Percentiles rank a stretch among this genome's conserved stretches.
These are phyloP conservation scores for Priceomyces carsonii DNA, from an alignment of 805 yeast genomes.

Conservation along the genomic window DNA sequence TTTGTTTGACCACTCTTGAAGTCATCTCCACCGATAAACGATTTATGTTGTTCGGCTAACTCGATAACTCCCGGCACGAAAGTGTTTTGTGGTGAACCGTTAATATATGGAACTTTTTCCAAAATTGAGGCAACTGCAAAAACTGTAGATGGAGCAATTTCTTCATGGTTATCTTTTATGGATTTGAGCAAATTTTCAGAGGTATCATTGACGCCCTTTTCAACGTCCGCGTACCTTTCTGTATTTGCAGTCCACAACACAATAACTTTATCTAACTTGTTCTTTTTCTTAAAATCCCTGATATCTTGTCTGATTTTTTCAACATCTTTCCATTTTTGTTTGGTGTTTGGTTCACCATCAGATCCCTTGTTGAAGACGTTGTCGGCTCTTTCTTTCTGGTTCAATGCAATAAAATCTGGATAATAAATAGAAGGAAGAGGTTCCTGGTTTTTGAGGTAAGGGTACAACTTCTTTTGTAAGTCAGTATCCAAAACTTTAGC, in stretches of 20 bases:
- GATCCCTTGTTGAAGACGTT: slow-evolving; percentile 67
- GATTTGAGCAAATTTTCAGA: slow-evolving; percentile 74
- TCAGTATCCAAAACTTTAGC: slow-evolving; percentile 85
- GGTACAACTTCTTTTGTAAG: slow-evolving; percentile 72
- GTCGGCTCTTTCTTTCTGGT: slow-evolving; percentile 90
- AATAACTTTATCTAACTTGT: slow-evolving; percentile 81
- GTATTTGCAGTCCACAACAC: slow-evolving; percentile 98
- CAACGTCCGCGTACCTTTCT: slow-evolving; percentile 82
- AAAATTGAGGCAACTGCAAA: slow-evolving; percentile 92
- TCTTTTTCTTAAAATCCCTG: slow-evolving; percentile 67
- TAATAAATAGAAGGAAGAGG: slow-evolving; percentile 89
- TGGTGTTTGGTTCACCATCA: slow-evolving; percentile 50
- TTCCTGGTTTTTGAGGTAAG: slow-evolving; percentile 56
- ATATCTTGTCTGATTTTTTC: slow-evolving; percentile 85
- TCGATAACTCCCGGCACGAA: slow-evolving; percentile 94
- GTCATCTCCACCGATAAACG: slow-evolving; percentile 95
- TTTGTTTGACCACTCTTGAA: slow-evolving; percentile 97
- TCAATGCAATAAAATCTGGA: slow-evolving; percentile 95
- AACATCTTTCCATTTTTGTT: slow-evolving; percentile 85
- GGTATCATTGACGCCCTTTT: slow-evolving; percentile 83
- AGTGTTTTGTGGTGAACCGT: slow-evolving; percentile 97
- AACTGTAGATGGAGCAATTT: slow-evolving; percentile 89
- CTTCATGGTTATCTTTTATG: slow-evolving; percentile 76
- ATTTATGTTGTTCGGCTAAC: slow-evolving; percentile 73
- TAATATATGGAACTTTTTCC: slow-evolving; percentile 86